phyloP scores from a whole-genome alignment of 2,329 filamentous ascomycete genomes.

The Cladosporium sp. region DNA sequence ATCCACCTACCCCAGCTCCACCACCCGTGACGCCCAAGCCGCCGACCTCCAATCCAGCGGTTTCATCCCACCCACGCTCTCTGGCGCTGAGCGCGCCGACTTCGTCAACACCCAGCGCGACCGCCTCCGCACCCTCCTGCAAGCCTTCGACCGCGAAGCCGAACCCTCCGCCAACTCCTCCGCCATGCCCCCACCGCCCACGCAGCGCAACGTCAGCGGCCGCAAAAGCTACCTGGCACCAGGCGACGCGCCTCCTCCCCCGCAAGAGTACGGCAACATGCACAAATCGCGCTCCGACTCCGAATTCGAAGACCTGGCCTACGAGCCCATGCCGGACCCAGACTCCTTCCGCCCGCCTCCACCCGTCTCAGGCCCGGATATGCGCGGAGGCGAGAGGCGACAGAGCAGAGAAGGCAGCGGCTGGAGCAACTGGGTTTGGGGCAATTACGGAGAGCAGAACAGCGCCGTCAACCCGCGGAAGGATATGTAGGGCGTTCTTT shows the following conservation, averaged over 20 bases:
- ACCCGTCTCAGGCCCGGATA: neutral
- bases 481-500: conserved; percentile 19
- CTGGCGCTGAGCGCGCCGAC: conserved; percentile 62
- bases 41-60: conserved; percentile 54
- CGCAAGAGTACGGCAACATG: conserved; percentile 41
- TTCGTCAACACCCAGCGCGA: conserved; percentile 79
- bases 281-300: conserved; percentile 79
- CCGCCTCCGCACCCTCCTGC: conserved; percentile 66
- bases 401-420: conserved; percentile 16
- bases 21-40: conserved; percentile 37
- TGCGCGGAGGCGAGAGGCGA: conserved; percentile 5
- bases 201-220: conserved; percentile 21
- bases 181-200: conserved; percentile 20
- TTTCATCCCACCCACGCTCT: conserved; percentile 67
- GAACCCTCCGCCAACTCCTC: conserved; percentile 7
- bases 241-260: conserved; percentile 18
- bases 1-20: conserved; percentile 32
- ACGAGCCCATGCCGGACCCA: conserved; percentile 34
- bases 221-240: conserved; percentile 27
- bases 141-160: conserved; percentile 75
- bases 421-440: conserved; percentile 36
- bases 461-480: conserved; percentile 28
- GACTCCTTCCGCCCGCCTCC: conserved; percentile 22
- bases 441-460: conserved; percentile 34
- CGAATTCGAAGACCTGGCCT: conserved; percentile 64